Evolutionary conservation across 495 filamentous ascomycete species (phyloP).

Genomic region (Aspergillus hancockii): DNA sequence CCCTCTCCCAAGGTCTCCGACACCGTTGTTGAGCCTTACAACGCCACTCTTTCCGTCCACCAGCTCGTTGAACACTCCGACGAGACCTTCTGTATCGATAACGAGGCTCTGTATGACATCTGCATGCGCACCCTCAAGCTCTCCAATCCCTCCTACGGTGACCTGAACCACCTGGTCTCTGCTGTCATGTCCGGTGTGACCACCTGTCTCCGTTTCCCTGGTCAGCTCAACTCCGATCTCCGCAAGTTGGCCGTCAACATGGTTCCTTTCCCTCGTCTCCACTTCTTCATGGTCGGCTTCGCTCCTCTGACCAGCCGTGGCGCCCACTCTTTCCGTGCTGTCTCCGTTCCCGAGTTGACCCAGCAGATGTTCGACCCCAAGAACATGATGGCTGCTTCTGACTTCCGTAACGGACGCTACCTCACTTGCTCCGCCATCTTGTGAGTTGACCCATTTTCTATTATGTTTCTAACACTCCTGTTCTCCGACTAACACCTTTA

Average conservation of each 20-base stretch:
- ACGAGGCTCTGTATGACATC: conserved; percentile 99
- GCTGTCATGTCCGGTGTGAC: conserved; percentile 99
- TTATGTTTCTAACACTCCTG: not conserved
- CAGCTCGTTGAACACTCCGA: conserved; percentile 99
- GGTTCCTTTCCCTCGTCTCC: conserved; percentile 99
- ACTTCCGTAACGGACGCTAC: conserved; percentile 99
- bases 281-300: conserved; percentile 99
- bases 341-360: conserved; percentile 97
- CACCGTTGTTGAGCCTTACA: conserved; percentile 99
- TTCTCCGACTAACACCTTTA: conserved; percentile 5
- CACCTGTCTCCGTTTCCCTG: conserved; percentile 97
- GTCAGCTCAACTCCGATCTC: conserved; percentile 99
- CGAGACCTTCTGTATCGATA: conserved; percentile 99
- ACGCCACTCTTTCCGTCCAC: conserved; percentile 98
- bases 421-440: conserved; percentile 99
- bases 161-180: conserved; percentile 98
- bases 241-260: conserved; percentile 99
- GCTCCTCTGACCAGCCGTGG: conserved; percentile 97
- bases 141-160: conserved; percentile 95
- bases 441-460: conserved; percentile 30
- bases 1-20: conserved; percentile 99
- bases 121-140: conserved; percentile 99
- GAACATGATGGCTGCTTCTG: conserved; percentile 99
- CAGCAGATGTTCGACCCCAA: conserved; percentile 99
- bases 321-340: conserved; percentile 91